Conservation (phyloP, 169 alveolate genomes). For the Plasmodium blacklocki region DNA sequence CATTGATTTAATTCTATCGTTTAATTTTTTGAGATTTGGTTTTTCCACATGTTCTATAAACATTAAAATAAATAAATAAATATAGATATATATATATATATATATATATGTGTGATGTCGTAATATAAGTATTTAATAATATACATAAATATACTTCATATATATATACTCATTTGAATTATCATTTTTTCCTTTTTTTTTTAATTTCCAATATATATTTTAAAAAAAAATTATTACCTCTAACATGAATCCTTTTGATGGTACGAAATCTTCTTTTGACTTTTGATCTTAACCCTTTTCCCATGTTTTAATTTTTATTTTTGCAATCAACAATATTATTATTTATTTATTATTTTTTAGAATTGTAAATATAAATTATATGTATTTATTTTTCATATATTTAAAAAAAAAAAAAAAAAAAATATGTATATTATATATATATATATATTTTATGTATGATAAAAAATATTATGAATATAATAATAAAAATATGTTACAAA, state of each 20-base stretch:
- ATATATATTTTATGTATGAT: background rate
- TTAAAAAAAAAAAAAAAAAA: background rate
- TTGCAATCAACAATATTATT: background rate
- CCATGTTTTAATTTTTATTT: slow-evolving; percentile 69
- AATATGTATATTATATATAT: background rate
- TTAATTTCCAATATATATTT: background rate
- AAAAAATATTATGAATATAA: background rate
- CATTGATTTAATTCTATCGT: slow-evolving; percentile 35
- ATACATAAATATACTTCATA: slow-evolving; percentile 76
- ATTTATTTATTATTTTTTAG: background rate
- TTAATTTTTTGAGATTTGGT: slow-evolving; percentile 28
- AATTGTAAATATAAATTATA: background rate
- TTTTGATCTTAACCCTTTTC: slow-evolving; percentile 87
- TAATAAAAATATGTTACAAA: too few relatives aligned
- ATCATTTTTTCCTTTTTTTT: background rate
- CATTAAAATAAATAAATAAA: background rate
- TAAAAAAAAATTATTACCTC: slow-evolving; percentile 73
- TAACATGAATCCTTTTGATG: slow-evolving; percentile 82
- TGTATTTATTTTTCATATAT: background rate
- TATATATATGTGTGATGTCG: background rate
- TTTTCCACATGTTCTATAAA: slow-evolving; percentile 41
- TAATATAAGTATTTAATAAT: background rate
- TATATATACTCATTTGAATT: slow-evolving; percentile 79
- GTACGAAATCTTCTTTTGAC: slow-evolving; percentile 85
- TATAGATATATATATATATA: slow-evolving; percentile 32